Evolutionary conservation across 805 yeast species (phyloP).

Genomic region (Zygotorulaspora sp.): DNA sequence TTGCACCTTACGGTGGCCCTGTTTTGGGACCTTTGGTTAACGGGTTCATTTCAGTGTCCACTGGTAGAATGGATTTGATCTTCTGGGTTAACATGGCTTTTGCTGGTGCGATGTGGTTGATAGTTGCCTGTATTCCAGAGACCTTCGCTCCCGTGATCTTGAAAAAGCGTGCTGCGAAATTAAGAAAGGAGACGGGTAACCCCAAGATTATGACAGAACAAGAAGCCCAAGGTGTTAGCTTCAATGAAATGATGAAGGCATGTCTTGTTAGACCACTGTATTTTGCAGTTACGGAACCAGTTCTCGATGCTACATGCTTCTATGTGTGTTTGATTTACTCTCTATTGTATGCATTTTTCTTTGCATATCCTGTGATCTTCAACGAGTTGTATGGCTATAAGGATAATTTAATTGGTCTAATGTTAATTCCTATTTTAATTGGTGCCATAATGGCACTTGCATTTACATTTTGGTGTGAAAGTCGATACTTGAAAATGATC

Average conservation of each 20-base stretch:
- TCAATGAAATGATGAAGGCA: constrained; percentile 63
- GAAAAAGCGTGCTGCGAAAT: constrained; percentile 55
- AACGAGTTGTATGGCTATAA: constrained; percentile 68
- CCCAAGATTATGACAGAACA: constrained; percentile 85
- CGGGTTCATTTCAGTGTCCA: constrained; percentile 74
- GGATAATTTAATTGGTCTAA: constrained; percentile 76
- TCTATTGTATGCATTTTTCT: constrained; percentile 87
- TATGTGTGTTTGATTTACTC: constrained; percentile 88
- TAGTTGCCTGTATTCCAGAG: constrained; percentile 70
- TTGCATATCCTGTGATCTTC: constrained; percentile 90
- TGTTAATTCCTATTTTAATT: constrained; percentile 85
- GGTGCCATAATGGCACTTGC: constrained; percentile 74
- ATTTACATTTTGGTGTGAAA: constrained; percentile 74
- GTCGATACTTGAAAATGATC: constrained; percentile 48
- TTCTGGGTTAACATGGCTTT: constrained; percentile 93
- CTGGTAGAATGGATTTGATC: constrained; percentile 64
- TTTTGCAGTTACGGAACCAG: constrained; percentile 77
- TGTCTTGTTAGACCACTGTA: constrained; percentile 77
- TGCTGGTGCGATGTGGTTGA: constrained; percentile 78
- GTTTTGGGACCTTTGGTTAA: constrained; percentile 84
- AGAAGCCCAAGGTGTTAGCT: constrained; percentile 72
- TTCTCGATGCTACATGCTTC: constrained; percentile 73
- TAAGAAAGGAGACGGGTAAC: constrained; percentile 79
- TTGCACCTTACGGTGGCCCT: constrained; percentile 91
- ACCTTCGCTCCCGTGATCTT: constrained; percentile 83